phyloP scores from a whole-genome alignment of 495 filamentous ascomycete genomes.

The Tuber borchii region DNA sequence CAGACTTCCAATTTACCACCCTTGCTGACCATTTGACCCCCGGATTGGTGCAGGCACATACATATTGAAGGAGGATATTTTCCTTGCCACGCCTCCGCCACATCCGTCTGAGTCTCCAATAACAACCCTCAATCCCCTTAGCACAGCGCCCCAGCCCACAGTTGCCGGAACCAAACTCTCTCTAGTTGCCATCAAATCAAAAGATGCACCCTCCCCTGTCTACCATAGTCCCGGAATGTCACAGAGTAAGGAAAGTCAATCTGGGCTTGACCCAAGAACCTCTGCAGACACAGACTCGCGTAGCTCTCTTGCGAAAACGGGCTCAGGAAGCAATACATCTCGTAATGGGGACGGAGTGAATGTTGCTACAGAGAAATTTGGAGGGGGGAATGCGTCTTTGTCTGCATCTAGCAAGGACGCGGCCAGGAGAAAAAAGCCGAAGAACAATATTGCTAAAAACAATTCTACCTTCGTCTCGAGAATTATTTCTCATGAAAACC shows the following conservation, averaged over 20 bases:
- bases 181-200: constrained; percentile 59
- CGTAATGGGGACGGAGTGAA: constrained; percentile 26
- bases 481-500: constrained; percentile 80
- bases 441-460: constrained; percentile 95
- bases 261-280: constrained; percentile 55
- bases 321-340: constrained; percentile 34
- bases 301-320: constrained; percentile 29
- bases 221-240: constrained; percentile 48
- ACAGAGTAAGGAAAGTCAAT: constrained; percentile 52
- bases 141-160: constrained; percentile 70
- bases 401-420: constrained; percentile 62
- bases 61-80: constrained; percentile 76
- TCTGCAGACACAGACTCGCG: constrained; percentile 51
- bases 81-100: constrained; percentile 87
- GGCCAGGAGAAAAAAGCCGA: constrained; percentile 77
- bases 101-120: constrained; percentile 87
- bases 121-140: constrained; percentile 79
- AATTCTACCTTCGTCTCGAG: constrained; percentile 94
- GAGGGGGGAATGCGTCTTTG: constrained; percentile 76
- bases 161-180: constrained; percentile 83
- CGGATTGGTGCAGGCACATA: constrained; percentile 63
- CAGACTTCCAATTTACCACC: constrained; percentile 7
- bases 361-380: constrained; percentile 51
- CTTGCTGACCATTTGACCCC: constrained; percentile 11
- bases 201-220: constrained; percentile 54